These are phyloP conservation scores for Fraxinus velutina DNA, from an alignment of 305 asterid species.

Conservation along the genomic window DNA sequence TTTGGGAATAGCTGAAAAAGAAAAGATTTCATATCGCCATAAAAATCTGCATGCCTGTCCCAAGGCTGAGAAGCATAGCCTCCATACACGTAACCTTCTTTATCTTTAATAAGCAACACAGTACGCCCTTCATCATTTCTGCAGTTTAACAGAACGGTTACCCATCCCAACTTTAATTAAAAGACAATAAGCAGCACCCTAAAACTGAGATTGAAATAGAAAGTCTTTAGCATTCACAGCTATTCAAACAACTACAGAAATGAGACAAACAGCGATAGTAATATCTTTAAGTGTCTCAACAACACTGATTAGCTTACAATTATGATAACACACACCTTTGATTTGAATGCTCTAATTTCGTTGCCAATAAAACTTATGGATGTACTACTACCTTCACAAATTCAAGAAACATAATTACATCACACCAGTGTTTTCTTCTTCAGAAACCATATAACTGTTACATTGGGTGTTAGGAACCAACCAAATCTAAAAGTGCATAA, in stretches of 20 bases:
- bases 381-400: background rate
- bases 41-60: conserved; percentile 82
- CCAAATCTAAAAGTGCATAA: background rate
- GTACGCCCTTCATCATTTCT: conserved; percentile 65
- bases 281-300: background rate
- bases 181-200: conserved; percentile 31
- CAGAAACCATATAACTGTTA: background rate
- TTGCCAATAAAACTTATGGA: background rate
- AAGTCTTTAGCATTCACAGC: conserved; percentile 16
- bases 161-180: conserved; percentile 29
- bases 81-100: conserved; percentile 72
- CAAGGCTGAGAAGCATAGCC: conserved; percentile 97
- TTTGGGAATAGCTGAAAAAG: conserved; percentile 77
- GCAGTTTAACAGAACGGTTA: conserved; percentile 50
- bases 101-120: conserved; percentile 72
- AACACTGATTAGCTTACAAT: background rate
- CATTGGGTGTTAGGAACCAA: background rate
- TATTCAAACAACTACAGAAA: background rate
- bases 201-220: conserved; percentile 19
- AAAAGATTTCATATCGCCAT: conserved; percentile 80
- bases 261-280: background rate
- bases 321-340: background rate
- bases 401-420: background rate
- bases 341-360: background rate
- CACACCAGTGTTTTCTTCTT: background rate